Percentiles rank a stretch among this genome's conserved stretches.
Evolutionary conservation across 352 stramenopile genomes (phyloP).

Genomic region (Globisporangium alternatum): DNA sequence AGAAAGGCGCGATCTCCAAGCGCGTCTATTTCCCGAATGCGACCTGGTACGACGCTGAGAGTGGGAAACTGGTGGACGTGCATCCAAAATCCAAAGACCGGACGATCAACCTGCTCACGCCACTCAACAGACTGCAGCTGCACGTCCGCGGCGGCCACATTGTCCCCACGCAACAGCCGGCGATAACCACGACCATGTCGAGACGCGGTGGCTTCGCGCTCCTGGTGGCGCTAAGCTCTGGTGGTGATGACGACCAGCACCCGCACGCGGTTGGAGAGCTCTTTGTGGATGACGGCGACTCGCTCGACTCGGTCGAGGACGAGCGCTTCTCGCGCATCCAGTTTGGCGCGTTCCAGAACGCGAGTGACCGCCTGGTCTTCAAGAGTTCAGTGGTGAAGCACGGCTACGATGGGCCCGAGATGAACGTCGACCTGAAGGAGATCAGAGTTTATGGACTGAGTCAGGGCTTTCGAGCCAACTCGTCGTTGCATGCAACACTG

Average conservation of each 20-base stretch:
- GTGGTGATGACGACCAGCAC: conserved; percentile 7
- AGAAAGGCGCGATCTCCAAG: conserved; percentile 52
- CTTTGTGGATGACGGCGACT: conserved; percentile 77
- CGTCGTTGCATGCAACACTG: conserved; percentile 39
- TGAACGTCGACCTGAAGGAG: conserved; percentile 45
- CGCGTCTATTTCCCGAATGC: conserved; percentile 65
- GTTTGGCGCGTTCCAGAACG: conserved; percentile 39
- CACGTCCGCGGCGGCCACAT: conserved; percentile 66
- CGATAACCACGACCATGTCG: conserved; percentile 54
- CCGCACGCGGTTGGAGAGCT: conserved; percentile 47
- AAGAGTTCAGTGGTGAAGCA: conserved; percentile 29
- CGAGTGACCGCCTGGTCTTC: conserved; percentile 39
- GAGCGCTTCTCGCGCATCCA: conserved; percentile 47
- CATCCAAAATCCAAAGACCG: not conserved
- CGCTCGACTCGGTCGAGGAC: conserved; percentile 54
- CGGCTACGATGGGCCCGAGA: conserved; percentile 69
- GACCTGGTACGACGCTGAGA: conserved; percentile 70
- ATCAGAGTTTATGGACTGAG: conserved; percentile 60
- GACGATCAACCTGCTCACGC: conserved; percentile 45
- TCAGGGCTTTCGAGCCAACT: conserved; percentile 51
- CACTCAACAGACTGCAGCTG: conserved; percentile 53
- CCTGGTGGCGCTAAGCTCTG: conserved; percentile 39
- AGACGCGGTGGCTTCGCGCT: conserved; percentile 52
- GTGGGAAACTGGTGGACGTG: conserved; percentile 31
- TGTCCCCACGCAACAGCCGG: conserved; percentile 54